Conservation (phyloP, 208 protist species). For the Acanthamoeba sp. region DNA sequence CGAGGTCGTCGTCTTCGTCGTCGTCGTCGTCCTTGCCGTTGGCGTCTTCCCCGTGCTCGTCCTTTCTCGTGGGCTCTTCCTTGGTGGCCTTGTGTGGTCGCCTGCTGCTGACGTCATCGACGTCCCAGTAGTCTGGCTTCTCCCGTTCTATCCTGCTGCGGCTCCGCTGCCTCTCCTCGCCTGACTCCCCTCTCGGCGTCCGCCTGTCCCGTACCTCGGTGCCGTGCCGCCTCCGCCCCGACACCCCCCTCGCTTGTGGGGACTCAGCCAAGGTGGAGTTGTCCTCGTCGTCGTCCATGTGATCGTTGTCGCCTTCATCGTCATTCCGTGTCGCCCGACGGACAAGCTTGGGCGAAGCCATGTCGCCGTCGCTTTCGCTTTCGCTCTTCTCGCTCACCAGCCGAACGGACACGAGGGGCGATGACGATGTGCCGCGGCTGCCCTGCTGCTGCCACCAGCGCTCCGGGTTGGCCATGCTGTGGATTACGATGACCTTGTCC, state of each 20-base stretch:
- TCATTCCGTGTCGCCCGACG: background rate
- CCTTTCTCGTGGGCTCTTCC: background rate
- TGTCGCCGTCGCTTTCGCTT: background rate
- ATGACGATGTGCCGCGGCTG: background rate
- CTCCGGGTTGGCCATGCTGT: background rate
- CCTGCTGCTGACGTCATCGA: no score
- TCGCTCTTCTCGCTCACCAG: background rate
- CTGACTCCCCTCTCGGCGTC: no score
- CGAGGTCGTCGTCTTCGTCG: background rate
- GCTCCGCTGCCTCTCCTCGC: no score
- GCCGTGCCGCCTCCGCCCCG: no score
- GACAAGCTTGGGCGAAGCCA: background rate
- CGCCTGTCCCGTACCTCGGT: no score
- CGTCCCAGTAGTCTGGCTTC: no score
- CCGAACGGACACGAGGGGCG: background rate
- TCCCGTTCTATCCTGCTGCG: no score
- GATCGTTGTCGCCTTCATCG: background rate
- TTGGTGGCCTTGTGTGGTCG: no score
- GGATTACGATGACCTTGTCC: constrained; percentile 6
- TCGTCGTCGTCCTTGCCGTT: background rate
- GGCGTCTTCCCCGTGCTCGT: background rate
- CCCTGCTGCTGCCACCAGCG: background rate
- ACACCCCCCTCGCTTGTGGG: no score
- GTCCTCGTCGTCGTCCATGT: constrained; percentile 2
- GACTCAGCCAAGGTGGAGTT: background rate